Conservation (phyloP, 169 alveolate genomes). For the Ichthyophthirius multifiliis region DNA sequence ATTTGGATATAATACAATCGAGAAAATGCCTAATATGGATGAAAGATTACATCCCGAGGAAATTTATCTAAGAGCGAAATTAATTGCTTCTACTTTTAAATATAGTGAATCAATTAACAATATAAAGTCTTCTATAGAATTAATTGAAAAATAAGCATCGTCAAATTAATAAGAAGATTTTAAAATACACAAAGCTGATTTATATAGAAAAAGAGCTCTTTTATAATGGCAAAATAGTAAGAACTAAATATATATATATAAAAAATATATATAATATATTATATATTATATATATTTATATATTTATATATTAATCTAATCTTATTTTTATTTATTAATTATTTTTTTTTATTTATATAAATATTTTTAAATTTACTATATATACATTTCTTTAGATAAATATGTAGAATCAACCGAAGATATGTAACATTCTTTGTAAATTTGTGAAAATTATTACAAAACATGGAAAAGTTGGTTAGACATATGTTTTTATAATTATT, state of each 20-base stretch:
- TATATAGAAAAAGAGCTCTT: not conserved
- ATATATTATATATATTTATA: too few species aligned
- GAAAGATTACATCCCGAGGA: not conserved
- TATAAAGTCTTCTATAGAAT: not conserved
- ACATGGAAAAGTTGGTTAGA: constrained; percentile 7
- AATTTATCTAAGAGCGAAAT: not conserved
- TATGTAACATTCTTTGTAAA: not conserved
- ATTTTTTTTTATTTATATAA: too few species aligned
- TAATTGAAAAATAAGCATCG: not conserved
- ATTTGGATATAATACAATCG: not conserved
- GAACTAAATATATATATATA: not conserved
- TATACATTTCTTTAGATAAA: not conserved
- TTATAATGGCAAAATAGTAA: not conserved
- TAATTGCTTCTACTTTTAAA: not conserved
- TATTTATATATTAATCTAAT: too few species aligned
- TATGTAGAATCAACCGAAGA: not conserved
- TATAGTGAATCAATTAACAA: not conserved
- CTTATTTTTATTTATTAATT: too few species aligned
- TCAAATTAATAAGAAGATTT: not conserved
- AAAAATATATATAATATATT: too few species aligned
- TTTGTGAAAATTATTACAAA: not conserved
- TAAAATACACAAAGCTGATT: not conserved
- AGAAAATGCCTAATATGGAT: constrained; percentile 1
- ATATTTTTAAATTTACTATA: too few species aligned
- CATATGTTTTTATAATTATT: not conserved